Evolutionary conservation across 108 stramenopile genomes (phyloP).

Genomic region (Nannochloropsis salina): DNA sequence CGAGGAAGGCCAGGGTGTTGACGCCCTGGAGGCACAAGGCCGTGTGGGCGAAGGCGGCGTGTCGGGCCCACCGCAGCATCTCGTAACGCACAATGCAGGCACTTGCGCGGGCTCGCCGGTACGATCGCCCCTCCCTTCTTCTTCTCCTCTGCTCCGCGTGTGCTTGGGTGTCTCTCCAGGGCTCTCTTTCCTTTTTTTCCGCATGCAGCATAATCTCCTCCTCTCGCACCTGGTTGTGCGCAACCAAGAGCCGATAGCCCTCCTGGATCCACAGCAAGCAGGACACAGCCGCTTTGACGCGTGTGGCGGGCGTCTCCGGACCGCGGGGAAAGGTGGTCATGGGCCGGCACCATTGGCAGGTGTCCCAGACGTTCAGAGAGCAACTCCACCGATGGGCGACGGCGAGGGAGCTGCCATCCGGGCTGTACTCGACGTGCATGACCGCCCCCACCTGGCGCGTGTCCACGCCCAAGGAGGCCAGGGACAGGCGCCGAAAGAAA

Average conservation of each 20-base stretch:
- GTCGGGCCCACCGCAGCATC: not conserved
- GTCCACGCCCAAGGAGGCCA: not conserved
- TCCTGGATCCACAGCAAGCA: conserved; percentile 8
- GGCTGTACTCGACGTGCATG: not conserved
- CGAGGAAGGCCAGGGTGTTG: not conserved
- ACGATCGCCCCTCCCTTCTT: not conserved
- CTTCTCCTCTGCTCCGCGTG: not conserved
- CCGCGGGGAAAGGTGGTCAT: not conserved
- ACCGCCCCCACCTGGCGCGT: not conserved
- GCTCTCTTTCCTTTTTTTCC: not conserved
- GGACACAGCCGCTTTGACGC: not conserved
- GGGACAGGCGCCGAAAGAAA: not conserved
- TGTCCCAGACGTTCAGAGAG: not conserved
- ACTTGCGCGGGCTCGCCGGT: not conserved
- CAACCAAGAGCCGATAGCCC: conserved; percentile 5
- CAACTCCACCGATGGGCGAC: not conserved
- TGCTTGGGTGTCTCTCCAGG: no score
- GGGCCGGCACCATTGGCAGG: not conserved
- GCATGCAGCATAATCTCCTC: not conserved
- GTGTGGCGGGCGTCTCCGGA: not conserved
- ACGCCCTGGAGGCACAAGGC: not conserved
- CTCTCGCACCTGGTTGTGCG: not conserved
- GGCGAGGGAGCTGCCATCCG: not conserved
- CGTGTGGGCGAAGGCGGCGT: not conserved
- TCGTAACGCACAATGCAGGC: conserved; percentile 7